Conservation (phyloP, 306 rosid species). For the Cucumis melo region DNA sequence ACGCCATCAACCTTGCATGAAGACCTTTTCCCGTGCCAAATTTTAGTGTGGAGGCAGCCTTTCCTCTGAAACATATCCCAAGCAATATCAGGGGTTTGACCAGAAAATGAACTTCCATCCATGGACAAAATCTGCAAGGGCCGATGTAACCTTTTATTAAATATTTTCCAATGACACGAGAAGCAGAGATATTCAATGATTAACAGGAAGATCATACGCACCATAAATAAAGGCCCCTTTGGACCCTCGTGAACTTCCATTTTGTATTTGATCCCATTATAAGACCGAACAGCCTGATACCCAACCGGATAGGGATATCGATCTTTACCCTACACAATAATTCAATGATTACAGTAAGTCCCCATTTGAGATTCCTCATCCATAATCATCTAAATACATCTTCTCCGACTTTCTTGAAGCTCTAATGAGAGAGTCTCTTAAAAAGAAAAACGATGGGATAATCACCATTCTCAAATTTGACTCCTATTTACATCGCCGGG, state of each 20-base stretch:
- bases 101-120: slow-evolving; percentile 59
- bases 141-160: neutral
- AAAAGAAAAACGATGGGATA: neutral
- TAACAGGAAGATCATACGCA: slow-evolving; percentile 20
- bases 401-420: neutral
- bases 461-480: neutral
- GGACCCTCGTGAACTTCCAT: slow-evolving; percentile 75
- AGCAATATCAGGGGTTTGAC: slow-evolving; percentile 77
- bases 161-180: slow-evolving; percentile 10
- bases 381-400: neutral
- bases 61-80: slow-evolving; percentile 70
- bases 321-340: slow-evolving; percentile 58
- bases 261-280: slow-evolving; percentile 47
- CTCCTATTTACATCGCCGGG: neutral
- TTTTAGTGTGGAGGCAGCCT: slow-evolving; percentile 37
- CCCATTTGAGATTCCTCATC: neutral
- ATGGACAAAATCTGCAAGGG: slow-evolving; percentile 40
- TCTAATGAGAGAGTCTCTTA: neutral
- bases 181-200: neutral
- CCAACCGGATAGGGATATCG: slow-evolving; percentile 89
- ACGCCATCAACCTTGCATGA: slow-evolving; percentile 68
- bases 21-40: slow-evolving; percentile 77
- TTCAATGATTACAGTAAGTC: neutral
- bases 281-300: slow-evolving; percentile 51
- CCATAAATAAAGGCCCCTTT: slow-evolving; percentile 70